phyloP scores from a whole-genome alignment of 1,284 basidiomycete genomes.

The Heterobasidion annosum region DNA sequence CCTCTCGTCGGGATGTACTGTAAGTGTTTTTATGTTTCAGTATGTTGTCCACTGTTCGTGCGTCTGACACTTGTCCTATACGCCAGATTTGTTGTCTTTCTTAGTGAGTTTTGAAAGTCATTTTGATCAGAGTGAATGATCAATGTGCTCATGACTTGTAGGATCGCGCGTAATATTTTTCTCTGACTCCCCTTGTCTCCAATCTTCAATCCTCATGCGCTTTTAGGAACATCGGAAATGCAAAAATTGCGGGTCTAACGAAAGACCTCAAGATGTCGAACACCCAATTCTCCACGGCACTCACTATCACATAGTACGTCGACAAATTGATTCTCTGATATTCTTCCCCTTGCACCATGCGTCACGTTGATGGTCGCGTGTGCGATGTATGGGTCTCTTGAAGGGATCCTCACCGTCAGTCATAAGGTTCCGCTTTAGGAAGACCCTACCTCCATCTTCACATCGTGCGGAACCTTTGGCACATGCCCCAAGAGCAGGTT shows the following conservation, averaged over 20 bases:
- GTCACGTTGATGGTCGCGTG: too few relatives aligned
- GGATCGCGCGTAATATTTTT: background rate
- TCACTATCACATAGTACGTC: conserved; percentile 15
- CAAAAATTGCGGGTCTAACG: conserved; percentile 49
- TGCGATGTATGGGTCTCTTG: too few relatives aligned
- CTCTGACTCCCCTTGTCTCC: background rate
- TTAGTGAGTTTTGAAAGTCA: conserved; percentile 4
- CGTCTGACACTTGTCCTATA: background rate
- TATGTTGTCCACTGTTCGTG: background rate
- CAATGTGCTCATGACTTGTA: background rate
- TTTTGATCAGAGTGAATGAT: background rate
- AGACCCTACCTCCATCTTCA: too few relatives aligned
- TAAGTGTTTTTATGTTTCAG: conserved; percentile 17
- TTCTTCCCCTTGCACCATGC: background rate
- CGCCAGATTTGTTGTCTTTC: conserved; percentile 11
- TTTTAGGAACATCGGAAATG: conserved; percentile 48
- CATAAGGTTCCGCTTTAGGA: too few relatives aligned
- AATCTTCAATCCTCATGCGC: conserved; percentile 11
- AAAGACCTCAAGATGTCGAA: conserved; percentile 42
- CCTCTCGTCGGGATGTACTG: conserved; percentile 42
- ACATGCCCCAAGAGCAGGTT: too few relatives aligned
- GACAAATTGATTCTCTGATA: background rate
- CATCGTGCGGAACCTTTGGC: too few relatives aligned
- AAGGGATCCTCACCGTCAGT: too few relatives aligned
- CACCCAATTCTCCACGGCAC: conserved; percentile 21